phyloP scores from a whole-genome alignment of 495 filamentous ascomycete genomes.

The Podospora didyma region DNA sequence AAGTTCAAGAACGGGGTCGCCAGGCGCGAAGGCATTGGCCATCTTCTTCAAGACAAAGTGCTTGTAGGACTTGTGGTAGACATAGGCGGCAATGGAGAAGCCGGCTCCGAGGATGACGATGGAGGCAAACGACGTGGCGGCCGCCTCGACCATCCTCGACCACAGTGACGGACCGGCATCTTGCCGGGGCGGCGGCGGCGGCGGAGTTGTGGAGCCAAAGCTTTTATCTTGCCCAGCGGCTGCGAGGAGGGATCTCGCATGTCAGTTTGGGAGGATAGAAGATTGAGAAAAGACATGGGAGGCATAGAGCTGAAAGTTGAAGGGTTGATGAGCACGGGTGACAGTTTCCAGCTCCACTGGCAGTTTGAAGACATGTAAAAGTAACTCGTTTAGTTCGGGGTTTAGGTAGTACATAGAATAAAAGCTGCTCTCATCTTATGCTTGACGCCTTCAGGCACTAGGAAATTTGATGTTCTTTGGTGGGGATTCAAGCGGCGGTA shows the following conservation, averaged over 20 bases:
- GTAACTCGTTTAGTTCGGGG: too few relatives aligned
- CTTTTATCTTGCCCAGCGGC: not conserved
- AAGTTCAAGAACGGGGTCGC: slow-evolving; percentile 86
- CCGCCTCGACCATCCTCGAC: slow-evolving; percentile 79
- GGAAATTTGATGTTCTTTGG: too few relatives aligned
- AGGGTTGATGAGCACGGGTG: too few relatives aligned
- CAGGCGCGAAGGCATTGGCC: slow-evolving; percentile 85
- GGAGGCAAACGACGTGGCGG: slow-evolving; percentile 82
- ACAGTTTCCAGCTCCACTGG: too few relatives aligned
- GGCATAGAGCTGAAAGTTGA: too few relatives aligned
- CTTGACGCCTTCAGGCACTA: too few relatives aligned
- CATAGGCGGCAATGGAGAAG: slow-evolving; percentile 71
- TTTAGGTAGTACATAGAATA: too few relatives aligned
- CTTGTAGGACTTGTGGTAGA: slow-evolving; percentile 88
- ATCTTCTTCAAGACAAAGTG: slow-evolving; percentile 83
- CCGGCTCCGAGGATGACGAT: slow-evolving; percentile 72
- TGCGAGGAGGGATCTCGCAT: not conserved
- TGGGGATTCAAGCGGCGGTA: too few relatives aligned
- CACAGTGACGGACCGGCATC: slow-evolving; percentile 33
- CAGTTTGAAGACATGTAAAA: too few relatives aligned
- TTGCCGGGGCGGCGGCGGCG: slow-evolving; percentile 14
- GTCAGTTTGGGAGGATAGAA: not conserved
- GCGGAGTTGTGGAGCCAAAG: not conserved
- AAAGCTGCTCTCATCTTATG: too few relatives aligned
- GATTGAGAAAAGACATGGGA: too few relatives aligned